Evolutionary conservation across 1,139 yeast species (phyloP).

Genomic region (Saccharomyces hybrid): DNA sequence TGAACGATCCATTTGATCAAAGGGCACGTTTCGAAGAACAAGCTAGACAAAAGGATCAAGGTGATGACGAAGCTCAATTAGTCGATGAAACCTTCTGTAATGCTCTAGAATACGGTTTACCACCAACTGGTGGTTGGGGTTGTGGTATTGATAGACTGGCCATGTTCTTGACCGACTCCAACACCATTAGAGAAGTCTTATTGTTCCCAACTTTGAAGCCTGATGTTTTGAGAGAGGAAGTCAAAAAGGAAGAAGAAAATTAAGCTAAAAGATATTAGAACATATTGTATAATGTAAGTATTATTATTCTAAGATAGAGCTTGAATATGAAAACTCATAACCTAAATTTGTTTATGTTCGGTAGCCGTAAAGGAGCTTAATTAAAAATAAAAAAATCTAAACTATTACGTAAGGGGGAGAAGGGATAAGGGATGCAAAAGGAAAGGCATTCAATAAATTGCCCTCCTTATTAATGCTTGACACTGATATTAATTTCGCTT

Average conservation of each 20-base stretch:
- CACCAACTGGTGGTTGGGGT: conserved; percentile 99
- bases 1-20: conserved; percentile 98
- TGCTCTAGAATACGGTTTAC: conserved; percentile 96
- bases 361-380: neutral
- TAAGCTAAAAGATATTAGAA: neutral
- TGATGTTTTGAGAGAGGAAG: conserved; percentile 42
- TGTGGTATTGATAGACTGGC: conserved; percentile 98
- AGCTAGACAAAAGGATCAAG: conserved; percentile 96
- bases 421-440: too few species aligned
- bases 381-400: too few species aligned
- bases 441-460: neutral
- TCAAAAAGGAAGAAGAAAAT: conserved; percentile 19
- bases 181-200: conserved; percentile 95
- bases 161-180: conserved; percentile 94
- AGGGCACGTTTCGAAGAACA: conserved; percentile 97
- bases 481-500: conserved; percentile 14
- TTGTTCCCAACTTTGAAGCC: conserved; percentile 98
- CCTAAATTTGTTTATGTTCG: neutral
- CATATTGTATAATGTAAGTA: neutral
- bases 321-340: neutral
- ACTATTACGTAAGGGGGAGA: too few species aligned
- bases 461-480: neutral
- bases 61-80: conserved; percentile 98
- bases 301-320: neutral
- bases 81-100: conserved; percentile 95